phyloP scores from a whole-genome alignment of 2,329 filamentous ascomycete species.

The Bipolaris sorokiniana region DNA sequence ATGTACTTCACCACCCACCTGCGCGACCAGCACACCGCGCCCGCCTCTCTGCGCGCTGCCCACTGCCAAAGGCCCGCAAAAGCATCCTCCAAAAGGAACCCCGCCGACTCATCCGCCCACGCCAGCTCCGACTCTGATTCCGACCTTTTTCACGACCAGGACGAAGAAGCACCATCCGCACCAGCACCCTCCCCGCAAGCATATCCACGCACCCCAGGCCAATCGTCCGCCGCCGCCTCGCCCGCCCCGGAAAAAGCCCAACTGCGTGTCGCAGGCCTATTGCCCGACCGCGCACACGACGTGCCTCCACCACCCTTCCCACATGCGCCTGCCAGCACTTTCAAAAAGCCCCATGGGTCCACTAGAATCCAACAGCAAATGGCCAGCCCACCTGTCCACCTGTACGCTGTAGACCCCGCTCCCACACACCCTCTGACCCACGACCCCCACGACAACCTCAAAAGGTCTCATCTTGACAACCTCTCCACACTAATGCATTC shows the following conservation, averaged over 20 bases:
- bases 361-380: conserved; percentile 49
- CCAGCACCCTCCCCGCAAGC: neutral
- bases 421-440: conserved; percentile 18
- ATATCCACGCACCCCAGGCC: conserved; percentile 14
- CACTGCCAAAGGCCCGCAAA: conserved; percentile 36
- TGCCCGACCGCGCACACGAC: conserved; percentile 45
- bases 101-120: conserved; percentile 21
- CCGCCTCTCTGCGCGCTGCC: conserved; percentile 42
- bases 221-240: conserved; percentile 26
- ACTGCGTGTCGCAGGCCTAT: conserved; percentile 51
- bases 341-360: conserved; percentile 23
- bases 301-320: conserved; percentile 54
- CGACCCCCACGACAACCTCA: conserved; percentile 40
- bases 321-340: conserved; percentile 45
- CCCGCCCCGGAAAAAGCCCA: conserved; percentile 34
- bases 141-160: too few species aligned
- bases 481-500: conserved; percentile 74
- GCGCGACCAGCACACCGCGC: conserved; percentile 34
- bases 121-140: conserved; percentile 4
- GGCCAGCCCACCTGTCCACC: conserved; percentile 50
- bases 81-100: conserved; percentile 28
- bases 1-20: conserved; percentile 41
- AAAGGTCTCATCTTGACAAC: conserved; percentile 66
- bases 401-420: conserved; percentile 42
- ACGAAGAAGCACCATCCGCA: too few species aligned